Evolutionary conservation across 129 eudicot species (phyloP).

Genomic region (Deinandra increscens): DNA sequence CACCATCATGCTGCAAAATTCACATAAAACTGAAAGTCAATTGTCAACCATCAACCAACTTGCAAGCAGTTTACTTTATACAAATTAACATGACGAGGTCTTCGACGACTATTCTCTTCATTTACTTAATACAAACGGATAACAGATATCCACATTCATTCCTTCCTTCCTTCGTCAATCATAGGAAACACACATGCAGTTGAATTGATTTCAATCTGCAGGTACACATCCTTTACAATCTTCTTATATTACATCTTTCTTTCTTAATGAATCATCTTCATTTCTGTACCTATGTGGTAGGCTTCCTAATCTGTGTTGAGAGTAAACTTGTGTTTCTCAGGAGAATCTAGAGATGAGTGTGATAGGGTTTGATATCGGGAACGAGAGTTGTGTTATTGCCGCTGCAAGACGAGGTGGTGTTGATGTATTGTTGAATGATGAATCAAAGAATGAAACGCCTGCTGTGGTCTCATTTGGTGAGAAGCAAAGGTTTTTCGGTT

Average conservation of each 20-base stretch:
- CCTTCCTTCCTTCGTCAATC: neutral
- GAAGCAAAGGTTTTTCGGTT: constrained; percentile 74
- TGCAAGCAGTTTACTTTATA: neutral
- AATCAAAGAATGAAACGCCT: constrained; percentile 69
- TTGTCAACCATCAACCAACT: neutral
- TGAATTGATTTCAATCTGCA: neutral
- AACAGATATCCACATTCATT: neutral
- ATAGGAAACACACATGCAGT: neutral
- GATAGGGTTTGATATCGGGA: constrained; percentile 84
- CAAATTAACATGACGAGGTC: neutral
- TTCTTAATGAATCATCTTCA: neutral
- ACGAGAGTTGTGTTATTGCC: constrained; percentile 70
- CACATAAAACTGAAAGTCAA: neutral
- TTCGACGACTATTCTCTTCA: neutral
- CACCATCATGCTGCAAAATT: too few relatives aligned
- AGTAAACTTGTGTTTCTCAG: neutral
- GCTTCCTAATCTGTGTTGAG: neutral
- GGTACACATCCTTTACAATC: neutral
- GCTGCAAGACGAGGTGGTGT: constrained; percentile 71
- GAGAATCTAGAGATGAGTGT: constrained; percentile 55
- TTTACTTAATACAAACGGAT: neutral
- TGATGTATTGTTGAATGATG: constrained; percentile 72
- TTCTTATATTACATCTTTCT: neutral
- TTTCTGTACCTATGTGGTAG: neutral
- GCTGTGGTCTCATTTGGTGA: constrained; percentile 80